A percentile compares a stretch with the other conserved stretches of the same genome.
phyloP scores from a whole-genome alignment of 176 grass and related monocot species.

The Aegilops tauschii region DNA sequence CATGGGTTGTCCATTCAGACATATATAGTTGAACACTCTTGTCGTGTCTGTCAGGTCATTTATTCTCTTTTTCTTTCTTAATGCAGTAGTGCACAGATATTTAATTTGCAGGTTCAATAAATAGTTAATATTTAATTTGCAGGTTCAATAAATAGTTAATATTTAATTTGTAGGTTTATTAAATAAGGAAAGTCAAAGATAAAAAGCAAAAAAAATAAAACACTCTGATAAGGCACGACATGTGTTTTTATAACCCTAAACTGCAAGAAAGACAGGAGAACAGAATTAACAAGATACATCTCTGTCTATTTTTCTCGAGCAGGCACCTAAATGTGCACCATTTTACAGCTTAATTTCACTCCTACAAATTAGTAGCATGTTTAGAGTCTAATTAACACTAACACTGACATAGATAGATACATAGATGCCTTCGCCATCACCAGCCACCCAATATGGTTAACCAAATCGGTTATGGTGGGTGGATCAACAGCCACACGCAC shows the following conservation, averaged over 20 bases:
- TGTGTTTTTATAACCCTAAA: neutral
- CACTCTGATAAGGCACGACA: neutral
- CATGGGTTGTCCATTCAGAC: too few species aligned
- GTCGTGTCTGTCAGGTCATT: too few species aligned
- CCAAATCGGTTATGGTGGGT: constrained; percentile 55
- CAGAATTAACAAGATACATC: neutral
- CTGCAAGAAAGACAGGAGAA: neutral
- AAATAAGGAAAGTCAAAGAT: too few species aligned
- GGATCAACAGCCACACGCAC: constrained; percentile 5
- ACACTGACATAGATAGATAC: neutral
- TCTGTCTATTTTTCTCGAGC: neutral
- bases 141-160: too few species aligned
- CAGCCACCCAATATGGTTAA: constrained; percentile 48
- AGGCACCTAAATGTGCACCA: neutral
- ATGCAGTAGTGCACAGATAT: too few species aligned
- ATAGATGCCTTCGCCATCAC: neutral
- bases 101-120: too few species aligned
- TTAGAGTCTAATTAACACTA: neutral
- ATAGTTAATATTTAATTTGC: too few species aligned
- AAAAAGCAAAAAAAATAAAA: neutral
- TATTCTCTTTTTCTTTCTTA: too few species aligned
- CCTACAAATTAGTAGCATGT: neutral
- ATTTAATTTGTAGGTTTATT: too few species aligned
- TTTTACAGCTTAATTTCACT: neutral
- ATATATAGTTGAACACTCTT: too few species aligned